These are phyloP conservation scores for Dendrothele bispora DNA, from an alignment of 768 basidiomycete genomes.

Conservation along the genomic window DNA sequence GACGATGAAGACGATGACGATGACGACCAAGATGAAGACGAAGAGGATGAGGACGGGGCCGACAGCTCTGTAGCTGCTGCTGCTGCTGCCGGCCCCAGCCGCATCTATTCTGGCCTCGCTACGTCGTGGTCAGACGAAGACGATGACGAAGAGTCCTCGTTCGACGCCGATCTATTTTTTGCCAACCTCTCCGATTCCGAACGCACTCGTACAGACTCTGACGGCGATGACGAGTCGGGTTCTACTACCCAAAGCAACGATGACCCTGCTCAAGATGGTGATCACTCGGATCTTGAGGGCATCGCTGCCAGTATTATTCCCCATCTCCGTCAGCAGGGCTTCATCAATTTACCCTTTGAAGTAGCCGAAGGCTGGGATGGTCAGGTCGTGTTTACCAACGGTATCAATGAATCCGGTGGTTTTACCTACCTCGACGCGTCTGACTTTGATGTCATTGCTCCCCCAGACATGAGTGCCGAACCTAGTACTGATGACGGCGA, in stretches of 20 bases:
- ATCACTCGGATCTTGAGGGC: constrained; percentile 43
- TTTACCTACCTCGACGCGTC: constrained; percentile 1
- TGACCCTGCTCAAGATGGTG: constrained; percentile 47
- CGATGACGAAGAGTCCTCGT: constrained; percentile 70
- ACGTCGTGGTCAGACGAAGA: constrained; percentile 81
- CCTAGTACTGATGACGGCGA: constrained; percentile 52
- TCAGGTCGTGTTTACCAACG: constrained; percentile 72
- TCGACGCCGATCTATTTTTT: constrained; percentile 85
- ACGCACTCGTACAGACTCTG: constrained; percentile 28
- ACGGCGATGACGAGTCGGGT: not conserved
- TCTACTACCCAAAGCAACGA: constrained; percentile 29
- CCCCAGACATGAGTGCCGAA: constrained; percentile 28
- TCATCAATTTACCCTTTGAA: constrained; percentile 57
- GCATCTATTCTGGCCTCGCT: constrained; percentile 60
- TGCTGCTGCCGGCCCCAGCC: constrained; percentile 23
- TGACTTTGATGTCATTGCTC: not conserved
- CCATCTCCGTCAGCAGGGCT: constrained; percentile 28
- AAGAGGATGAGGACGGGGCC: constrained; percentile 28
- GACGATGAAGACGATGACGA: constrained; percentile 56
- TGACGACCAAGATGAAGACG: constrained; percentile 22
- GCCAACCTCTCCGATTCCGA: constrained; percentile 68
- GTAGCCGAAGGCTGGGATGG: constrained; percentile 75
- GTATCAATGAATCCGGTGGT: constrained; percentile 36
- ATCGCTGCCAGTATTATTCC: constrained; percentile 27
- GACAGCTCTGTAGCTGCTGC: constrained; percentile 49